Conservation (phyloP, 805 yeast genomes). For the Ogataea thermomethanolica region DNA sequence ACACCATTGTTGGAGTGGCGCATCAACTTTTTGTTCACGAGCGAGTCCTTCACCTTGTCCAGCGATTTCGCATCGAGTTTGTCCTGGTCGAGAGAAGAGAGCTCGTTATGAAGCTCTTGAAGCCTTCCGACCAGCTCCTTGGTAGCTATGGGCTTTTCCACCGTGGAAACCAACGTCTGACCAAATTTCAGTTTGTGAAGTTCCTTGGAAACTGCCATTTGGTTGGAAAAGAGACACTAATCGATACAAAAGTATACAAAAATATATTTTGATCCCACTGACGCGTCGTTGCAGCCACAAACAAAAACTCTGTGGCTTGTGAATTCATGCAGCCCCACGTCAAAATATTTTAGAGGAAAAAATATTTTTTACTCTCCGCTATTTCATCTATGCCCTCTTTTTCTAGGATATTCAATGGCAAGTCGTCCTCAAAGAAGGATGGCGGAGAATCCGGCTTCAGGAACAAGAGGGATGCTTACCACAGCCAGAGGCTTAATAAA, state of each 20-base stretch:
- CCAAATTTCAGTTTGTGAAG: constrained; percentile 16
- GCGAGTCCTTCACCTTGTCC: constrained; percentile 44
- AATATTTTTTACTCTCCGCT: neutral
- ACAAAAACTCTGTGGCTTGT: neutral
- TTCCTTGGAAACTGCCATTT: constrained; percentile 21
- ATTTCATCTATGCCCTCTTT: constrained; percentile 13
- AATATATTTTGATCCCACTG: constrained; percentile 8
- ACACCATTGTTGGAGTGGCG: constrained; percentile 64
- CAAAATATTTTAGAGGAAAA: neutral
- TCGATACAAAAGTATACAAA: neutral
- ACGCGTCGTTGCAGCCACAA: constrained; percentile 11
- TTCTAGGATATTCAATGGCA: constrained; percentile 17
- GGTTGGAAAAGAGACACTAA: neutral
- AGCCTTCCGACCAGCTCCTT: constrained; percentile 60
- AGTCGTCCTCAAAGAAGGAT: constrained; percentile 1
- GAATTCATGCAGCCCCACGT: constrained; percentile 1
- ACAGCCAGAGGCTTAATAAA: constrained; percentile 25
- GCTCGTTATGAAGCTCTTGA: constrained; percentile 57
- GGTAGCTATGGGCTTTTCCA: constrained; percentile 53
- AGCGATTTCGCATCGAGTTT: constrained; percentile 45
- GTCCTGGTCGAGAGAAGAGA: constrained; percentile 62
- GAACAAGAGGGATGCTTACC: constrained; percentile 17
- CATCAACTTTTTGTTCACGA: constrained; percentile 56
- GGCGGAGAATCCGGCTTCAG: neutral
- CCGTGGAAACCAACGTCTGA: constrained; percentile 47